A percentile compares a stretch with the other conserved stretches of the same genome.
These are phyloP conservation scores for Cephaloascus albidus DNA, from an alignment of 805 yeast genomes.

Conservation along the genomic window DNA sequence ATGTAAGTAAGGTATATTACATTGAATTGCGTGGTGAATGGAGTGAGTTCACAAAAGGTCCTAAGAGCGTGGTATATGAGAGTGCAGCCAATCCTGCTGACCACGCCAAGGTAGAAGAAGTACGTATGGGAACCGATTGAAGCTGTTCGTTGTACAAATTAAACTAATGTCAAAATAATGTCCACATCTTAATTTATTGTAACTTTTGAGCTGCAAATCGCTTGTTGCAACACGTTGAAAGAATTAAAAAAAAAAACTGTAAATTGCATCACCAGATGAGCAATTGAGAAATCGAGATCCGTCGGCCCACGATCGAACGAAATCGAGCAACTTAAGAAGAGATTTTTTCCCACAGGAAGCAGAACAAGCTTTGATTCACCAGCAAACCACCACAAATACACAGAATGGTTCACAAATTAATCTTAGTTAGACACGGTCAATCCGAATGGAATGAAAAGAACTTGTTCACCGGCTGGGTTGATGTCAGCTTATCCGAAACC, in stretches of 20 bases:
- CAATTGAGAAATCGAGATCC: too few species aligned
- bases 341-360: too few species aligned
- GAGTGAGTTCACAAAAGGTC: constrained; percentile 49
- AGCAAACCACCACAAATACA: background rate
- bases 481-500: constrained; percentile 55
- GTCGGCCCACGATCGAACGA: too few species aligned
- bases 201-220: too few species aligned
- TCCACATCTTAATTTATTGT: too few species aligned
- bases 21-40: constrained; percentile 75
- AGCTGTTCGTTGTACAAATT: background rate
- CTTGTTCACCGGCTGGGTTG: constrained; percentile 82
- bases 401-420: constrained; percentile 20
- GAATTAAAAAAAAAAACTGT: too few species aligned
- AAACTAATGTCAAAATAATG: too few species aligned
- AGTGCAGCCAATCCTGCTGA: constrained; percentile 90
- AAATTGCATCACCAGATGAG: too few species aligned
- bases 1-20: constrained; percentile 48
- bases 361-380: too few species aligned
- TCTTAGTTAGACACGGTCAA: constrained; percentile 75
- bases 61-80: constrained; percentile 74
- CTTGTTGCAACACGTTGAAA: too few species aligned
- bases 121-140: constrained; percentile 8
- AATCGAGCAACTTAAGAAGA: too few species aligned
- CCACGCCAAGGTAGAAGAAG: too few species aligned
- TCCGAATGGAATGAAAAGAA: constrained; percentile 71